phyloP scores from a whole-genome alignment of 352 stramenopile species.

The Phytophthora citricola region DNA sequence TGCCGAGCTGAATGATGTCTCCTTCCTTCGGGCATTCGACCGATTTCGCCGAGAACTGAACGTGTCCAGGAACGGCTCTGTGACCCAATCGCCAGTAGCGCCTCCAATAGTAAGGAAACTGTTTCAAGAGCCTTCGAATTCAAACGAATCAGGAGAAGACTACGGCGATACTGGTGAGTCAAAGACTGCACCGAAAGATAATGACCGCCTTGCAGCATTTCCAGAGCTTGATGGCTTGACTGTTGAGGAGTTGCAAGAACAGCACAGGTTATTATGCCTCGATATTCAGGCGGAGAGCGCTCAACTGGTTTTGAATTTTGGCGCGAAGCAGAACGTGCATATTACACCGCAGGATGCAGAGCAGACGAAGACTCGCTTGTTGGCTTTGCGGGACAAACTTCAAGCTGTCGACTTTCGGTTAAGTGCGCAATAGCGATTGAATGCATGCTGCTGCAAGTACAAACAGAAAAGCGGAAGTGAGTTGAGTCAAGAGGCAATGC shows the following conservation, averaged over 20 bases:
- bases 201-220: slow-evolving; percentile 8
- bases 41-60: slow-evolving; percentile 51
- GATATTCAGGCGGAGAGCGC: slow-evolving; percentile 63
- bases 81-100: slow-evolving; percentile 5
- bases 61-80: slow-evolving; percentile 10
- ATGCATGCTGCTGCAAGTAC: slow-evolving; percentile 12
- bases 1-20: slow-evolving; percentile 59
- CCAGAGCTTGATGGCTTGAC: slow-evolving; percentile 18
- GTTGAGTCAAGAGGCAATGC: too few relatives aligned
- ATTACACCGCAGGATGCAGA: slow-evolving; percentile 15
- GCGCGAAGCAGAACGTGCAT: slow-evolving; percentile 6
- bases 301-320: slow-evolving; percentile 49
- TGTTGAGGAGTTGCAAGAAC: slow-evolving; percentile 36
- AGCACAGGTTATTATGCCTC: slow-evolving; percentile 52
- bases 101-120: slow-evolving; percentile 30
- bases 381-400: slow-evolving; percentile 34
- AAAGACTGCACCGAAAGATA: not conserved
- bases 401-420: slow-evolving; percentile 22
- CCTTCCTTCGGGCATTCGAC: slow-evolving; percentile 60
- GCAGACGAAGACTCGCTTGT: slow-evolving; percentile 19
- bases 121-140: slow-evolving; percentile 9
- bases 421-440: slow-evolving; percentile 7
- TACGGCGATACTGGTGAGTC: not conserved
- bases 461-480: too few relatives aligned
- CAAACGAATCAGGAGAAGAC: slow-evolving; percentile 5